Percentiles rank a stretch among this genome's conserved stretches.
These are phyloP conservation scores for Dryas integrifolia DNA, from an alignment of 331 rosid genomes.

Conservation along the genomic window DNA sequence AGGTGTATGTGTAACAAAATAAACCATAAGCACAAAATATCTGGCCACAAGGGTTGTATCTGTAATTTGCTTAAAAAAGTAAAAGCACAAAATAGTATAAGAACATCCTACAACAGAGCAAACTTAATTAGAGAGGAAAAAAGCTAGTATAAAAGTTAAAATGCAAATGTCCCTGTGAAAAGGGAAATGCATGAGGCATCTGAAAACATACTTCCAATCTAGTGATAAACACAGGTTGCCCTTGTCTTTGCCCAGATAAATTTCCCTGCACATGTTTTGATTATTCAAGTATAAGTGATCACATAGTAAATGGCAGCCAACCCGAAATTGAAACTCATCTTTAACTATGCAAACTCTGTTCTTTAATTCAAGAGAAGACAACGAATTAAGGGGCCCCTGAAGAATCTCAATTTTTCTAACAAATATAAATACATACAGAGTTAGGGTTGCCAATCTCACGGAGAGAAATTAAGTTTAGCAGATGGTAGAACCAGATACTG, in stretches of 20 bases:
- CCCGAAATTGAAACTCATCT: too few species aligned
- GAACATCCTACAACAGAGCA: neutral
- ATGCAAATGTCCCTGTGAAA: neutral
- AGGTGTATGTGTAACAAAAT: neutral
- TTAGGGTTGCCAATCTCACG: too few species aligned
- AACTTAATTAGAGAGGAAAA: neutral
- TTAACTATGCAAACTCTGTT: too few species aligned
- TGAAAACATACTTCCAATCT: slow-evolving; percentile 74
- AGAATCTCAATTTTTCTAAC: too few species aligned
- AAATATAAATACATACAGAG: too few species aligned
- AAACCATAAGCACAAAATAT: neutral
- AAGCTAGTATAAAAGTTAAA: neutral
- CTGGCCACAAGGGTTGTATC: neutral
- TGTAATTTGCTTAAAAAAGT: neutral
- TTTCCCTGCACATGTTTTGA: slow-evolving; percentile 70
- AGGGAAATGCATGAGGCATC: slow-evolving; percentile 6
- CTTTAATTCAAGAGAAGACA: too few species aligned
- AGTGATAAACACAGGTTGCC: slow-evolving; percentile 91
- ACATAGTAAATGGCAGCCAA: slow-evolving; percentile 19
- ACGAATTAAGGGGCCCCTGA: too few species aligned
- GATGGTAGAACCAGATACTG: too few species aligned
- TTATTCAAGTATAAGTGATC: slow-evolving; percentile 20
- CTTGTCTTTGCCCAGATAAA: slow-evolving; percentile 94
- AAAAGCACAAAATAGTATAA: neutral
- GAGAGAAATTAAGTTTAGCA: too few species aligned